Conservation (phyloP, 805 yeast species). For the Schizosaccharomyces osmophilus region DNA sequence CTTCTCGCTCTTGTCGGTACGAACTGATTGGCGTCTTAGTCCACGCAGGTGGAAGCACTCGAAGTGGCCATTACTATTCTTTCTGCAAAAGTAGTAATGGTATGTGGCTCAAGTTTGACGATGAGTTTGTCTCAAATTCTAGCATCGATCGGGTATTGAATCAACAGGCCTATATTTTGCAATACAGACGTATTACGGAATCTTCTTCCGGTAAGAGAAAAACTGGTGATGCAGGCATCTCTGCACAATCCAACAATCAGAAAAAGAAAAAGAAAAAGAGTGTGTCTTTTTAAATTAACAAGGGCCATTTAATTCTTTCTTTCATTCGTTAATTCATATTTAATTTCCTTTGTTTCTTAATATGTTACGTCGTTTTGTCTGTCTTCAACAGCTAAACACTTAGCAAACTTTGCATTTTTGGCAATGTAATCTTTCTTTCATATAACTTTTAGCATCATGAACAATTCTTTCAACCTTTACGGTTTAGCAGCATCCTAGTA, state of each 20-base stretch:
- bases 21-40: constrained; percentile 63
- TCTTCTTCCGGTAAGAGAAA: not conserved
- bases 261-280: not conserved
- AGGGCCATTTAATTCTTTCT: too few species aligned
- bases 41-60: constrained; percentile 80
- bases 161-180: constrained; percentile 76
- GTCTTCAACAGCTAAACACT: too few species aligned
- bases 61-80: constrained; percentile 81
- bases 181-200: constrained; percentile 21
- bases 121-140: constrained; percentile 57
- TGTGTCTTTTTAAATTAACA: too few species aligned
- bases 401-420: too few species aligned
- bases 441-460: too few species aligned
- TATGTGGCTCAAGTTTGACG: constrained; percentile 83
- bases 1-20: constrained; percentile 20
- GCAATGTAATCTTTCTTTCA: too few species aligned
- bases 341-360: too few species aligned
- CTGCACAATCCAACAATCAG: not conserved
- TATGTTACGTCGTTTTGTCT: too few species aligned
- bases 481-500: too few species aligned
- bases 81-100: constrained; percentile 83
- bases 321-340: too few species aligned
- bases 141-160: constrained; percentile 49
- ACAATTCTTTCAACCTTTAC: too few species aligned
- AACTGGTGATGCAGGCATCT: not conserved